Evolutionary conservation across 2,329 filamentous ascomycete species (phyloP).

Genomic region (Arthrobotrys pseudoclavata): DNA sequence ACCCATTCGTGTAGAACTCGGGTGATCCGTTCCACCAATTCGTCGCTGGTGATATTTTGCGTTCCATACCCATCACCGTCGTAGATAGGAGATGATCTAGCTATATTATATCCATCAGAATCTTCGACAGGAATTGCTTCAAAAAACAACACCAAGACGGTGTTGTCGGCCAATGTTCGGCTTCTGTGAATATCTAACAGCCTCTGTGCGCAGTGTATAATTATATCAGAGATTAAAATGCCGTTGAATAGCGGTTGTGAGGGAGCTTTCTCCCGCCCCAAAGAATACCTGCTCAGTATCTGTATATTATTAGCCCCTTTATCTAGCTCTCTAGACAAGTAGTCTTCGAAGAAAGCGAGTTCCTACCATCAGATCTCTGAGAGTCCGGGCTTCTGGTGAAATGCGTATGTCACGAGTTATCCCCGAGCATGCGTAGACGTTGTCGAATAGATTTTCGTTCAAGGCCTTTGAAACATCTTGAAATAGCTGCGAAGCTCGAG

Average conservation of each 20-base stretch:
- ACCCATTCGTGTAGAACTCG: background rate
- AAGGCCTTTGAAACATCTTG: background rate
- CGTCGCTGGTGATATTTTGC: background rate
- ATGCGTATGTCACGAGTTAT: background rate
- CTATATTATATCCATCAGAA: background rate
- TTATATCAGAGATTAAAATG: background rate
- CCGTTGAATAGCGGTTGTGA: background rate
- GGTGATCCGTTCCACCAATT: background rate
- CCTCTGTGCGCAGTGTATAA: background rate
- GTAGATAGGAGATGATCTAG: constrained; percentile 3
- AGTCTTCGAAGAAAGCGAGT: no score
- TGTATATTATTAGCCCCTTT: background rate
- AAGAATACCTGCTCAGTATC: background rate
- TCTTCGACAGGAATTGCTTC: background rate
- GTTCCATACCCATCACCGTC: background rate
- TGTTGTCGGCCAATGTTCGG: background rate
- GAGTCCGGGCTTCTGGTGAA: background rate
- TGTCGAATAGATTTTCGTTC: background rate
- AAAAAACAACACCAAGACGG: background rate
- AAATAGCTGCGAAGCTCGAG: background rate
- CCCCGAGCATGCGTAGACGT: background rate
- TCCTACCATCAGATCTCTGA: background rate
- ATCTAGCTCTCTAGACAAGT: no score
- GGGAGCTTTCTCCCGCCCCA: background rate
- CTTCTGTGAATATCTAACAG: constrained; percentile 2